These are phyloP conservation scores for Penicillium waksmanii DNA, from an alignment of 495 filamentous ascomycete genomes.

Conservation along the genomic window DNA sequence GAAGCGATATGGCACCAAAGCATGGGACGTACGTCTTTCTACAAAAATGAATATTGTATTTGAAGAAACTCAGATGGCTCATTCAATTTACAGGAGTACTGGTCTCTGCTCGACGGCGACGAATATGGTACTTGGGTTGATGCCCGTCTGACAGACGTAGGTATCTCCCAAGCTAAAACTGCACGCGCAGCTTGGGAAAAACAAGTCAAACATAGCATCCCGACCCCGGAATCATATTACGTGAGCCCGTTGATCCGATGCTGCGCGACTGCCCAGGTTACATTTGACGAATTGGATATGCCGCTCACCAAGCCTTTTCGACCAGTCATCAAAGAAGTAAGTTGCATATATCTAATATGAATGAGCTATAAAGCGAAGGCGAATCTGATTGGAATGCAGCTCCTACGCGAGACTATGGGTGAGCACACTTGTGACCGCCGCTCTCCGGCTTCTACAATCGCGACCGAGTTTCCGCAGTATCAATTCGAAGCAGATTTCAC, in stretches of 20 bases:
- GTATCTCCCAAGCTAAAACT: constrained; percentile 64
- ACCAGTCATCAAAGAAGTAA: constrained; percentile 69
- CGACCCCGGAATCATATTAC: constrained; percentile 70
- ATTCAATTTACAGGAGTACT: constrained; percentile 58
- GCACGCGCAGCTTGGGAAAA: constrained; percentile 67
- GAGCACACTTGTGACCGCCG: constrained; percentile 83
- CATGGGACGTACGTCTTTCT: constrained; percentile 61
- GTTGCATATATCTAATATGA: not conserved
- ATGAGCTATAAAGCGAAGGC: too few species aligned
- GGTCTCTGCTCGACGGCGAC: constrained; percentile 74
- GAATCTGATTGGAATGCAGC: constrained; percentile 19
- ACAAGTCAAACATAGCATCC: constrained; percentile 58
- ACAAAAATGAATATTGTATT: not conserved
- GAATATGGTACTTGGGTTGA: constrained; percentile 70
- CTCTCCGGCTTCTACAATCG: constrained; percentile 60
- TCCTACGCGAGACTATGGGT: constrained; percentile 73
- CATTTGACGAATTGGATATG: constrained; percentile 60
- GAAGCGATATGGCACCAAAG: constrained; percentile 62
- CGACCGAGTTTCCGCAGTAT: constrained; percentile 59
- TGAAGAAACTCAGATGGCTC: not conserved
- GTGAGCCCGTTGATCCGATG: constrained; percentile 75
- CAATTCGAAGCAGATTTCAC: constrained; percentile 65
- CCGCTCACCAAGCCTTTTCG: constrained; percentile 56
- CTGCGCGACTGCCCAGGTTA: constrained; percentile 64
- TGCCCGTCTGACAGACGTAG: constrained; percentile 65